Conservation (phyloP, 129 eudicot species). For the carrot (Daucus carota) region DNA sequence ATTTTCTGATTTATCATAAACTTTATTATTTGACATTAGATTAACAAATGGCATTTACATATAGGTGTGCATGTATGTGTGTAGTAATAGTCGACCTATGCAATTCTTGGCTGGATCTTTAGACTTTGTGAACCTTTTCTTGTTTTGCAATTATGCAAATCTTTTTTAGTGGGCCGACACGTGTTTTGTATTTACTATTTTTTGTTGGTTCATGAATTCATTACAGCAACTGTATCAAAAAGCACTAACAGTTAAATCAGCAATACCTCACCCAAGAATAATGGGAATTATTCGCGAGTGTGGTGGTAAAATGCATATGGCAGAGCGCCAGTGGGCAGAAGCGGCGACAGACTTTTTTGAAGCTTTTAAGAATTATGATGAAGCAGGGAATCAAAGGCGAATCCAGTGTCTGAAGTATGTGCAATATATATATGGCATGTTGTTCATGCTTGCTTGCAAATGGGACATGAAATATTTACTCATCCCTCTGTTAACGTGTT, state of each 20-base stretch:
- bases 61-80: not conserved
- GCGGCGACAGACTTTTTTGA: slow-evolving; percentile 99
- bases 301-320: slow-evolving; percentile 99
- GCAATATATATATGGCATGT: not conserved
- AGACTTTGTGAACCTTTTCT: not conserved
- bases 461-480: not conserved
- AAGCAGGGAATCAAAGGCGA: slow-evolving; percentile 94
- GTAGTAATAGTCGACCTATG: not conserved
- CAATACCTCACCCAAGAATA: slow-evolving; percentile 97
- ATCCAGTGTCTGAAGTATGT: slow-evolving; percentile 94
- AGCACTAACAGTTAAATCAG: slow-evolving; percentile 88
- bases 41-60: not conserved
- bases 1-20: not conserved
- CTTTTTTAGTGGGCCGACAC: not conserved
- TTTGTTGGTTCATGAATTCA: not conserved
- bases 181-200: not conserved
- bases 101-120: not conserved
- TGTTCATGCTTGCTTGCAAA: not conserved
- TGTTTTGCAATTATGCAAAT: not conserved
- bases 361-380: slow-evolving; percentile 97
- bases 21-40: not conserved
- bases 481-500: not conserved
- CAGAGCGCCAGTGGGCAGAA: slow-evolving; percentile 98
- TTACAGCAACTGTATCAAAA: slow-evolving; percentile 85
- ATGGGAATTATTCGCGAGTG: slow-evolving; percentile 98